phyloP scores from a whole-genome alignment of 352 stramenopile genomes.

The Globisporangium acanthophoron region DNA sequence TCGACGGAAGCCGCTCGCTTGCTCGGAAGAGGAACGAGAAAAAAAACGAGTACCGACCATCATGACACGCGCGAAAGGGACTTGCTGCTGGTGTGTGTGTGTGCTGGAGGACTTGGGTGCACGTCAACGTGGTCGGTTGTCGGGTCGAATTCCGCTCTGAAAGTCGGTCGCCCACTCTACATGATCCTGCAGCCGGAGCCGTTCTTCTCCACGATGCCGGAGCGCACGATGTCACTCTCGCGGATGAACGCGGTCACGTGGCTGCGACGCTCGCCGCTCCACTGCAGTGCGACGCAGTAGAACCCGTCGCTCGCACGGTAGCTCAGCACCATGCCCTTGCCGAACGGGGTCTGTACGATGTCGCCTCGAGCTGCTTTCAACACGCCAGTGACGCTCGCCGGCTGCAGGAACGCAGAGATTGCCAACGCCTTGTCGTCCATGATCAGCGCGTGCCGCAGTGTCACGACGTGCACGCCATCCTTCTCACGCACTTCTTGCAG shows the following conservation, averaged over 20 bases:
- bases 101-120: no score
- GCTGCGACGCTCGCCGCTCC: slow-evolving; percentile 38
- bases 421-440: slow-evolving; percentile 18
- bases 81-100: no score
- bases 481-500: slow-evolving; percentile 47
- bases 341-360: slow-evolving; percentile 74
- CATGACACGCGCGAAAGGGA: no score
- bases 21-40: no score
- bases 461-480: slow-evolving; percentile 70
- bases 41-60: no score
- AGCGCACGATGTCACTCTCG: slow-evolving; percentile 43
- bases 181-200: slow-evolving; percentile 64
- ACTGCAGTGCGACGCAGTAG: slow-evolving; percentile 70
- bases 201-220: slow-evolving; percentile 49
- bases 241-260: slow-evolving; percentile 65
- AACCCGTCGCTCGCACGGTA: slow-evolving; percentile 56
- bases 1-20: no score
- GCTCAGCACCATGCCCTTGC: slow-evolving; percentile 60
- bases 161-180: slow-evolving; percentile 22
- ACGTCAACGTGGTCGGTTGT: no score
- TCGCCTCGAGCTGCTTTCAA: slow-evolving; percentile 73
- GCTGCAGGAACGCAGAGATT: slow-evolving; percentile 62
- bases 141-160: no score
- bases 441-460: slow-evolving; percentile 48
- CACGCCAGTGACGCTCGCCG: slow-evolving; percentile 34